phyloP scores from a whole-genome alignment of 495 filamentous ascomycete genomes.

The Aspergillus steynii region DNA sequence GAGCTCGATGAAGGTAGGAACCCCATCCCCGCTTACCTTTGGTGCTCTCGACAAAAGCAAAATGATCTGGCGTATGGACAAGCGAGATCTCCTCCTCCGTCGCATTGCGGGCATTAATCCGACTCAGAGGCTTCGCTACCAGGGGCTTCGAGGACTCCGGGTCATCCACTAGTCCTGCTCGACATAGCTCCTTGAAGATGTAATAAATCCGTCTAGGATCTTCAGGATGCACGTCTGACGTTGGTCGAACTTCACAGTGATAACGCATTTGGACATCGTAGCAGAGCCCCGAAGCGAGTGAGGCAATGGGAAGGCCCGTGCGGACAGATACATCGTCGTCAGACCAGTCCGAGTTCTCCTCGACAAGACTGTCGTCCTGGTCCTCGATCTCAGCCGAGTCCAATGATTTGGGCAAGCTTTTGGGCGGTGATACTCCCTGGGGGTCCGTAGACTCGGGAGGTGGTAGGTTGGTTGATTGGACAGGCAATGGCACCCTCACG shows the following conservation, averaged over 20 bases:
- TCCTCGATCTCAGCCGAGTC: constrained; percentile 28
- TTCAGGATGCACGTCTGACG: constrained; percentile 82
- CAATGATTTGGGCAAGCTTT: constrained; percentile 23
- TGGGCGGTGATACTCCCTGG: constrained; percentile 19
- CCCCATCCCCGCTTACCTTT: constrained; percentile 34
- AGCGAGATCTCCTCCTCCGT: constrained; percentile 72
- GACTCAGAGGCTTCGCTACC: constrained; percentile 63
- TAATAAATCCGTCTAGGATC: constrained; percentile 86
- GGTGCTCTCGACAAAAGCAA: constrained; percentile 69
- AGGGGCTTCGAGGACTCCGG: constrained; percentile 45
- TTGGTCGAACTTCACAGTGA: constrained; percentile 76
- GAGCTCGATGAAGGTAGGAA: not conserved
- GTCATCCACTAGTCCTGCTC: constrained; percentile 72
- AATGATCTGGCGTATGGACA: constrained; percentile 76
- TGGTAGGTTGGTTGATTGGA: constrained; percentile 7
- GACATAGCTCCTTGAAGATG: constrained; percentile 83
- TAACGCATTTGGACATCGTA: constrained; percentile 94
- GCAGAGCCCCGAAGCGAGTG: constrained; percentile 71
- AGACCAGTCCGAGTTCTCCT: constrained; percentile 45
- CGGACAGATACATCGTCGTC: constrained; percentile 28
- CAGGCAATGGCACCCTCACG: constrained; percentile 18
- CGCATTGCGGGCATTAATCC: constrained; percentile 75
- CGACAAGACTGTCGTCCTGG: constrained; percentile 35
- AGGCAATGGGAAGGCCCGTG: constrained; percentile 37
- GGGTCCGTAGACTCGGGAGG: constrained; percentile 8